phyloP scores from a whole-genome alignment of 805 yeast species.

The Nakazawaea wickerhamii region DNA sequence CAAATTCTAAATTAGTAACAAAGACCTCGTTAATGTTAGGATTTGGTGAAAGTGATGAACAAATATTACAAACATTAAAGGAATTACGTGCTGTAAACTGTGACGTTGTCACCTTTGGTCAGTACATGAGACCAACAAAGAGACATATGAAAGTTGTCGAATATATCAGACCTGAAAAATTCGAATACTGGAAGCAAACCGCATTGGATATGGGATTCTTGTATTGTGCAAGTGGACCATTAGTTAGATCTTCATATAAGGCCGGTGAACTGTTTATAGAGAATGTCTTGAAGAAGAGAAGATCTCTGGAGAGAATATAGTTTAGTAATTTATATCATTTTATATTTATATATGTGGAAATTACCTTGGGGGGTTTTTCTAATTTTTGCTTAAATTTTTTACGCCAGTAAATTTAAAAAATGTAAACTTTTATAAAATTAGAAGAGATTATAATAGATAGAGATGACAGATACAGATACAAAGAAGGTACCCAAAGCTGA shows the following conservation, averaged over 20 bases:
- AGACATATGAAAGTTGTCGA: slow-evolving; percentile 98
- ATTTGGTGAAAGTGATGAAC: slow-evolving; percentile 93
- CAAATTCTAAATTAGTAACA: slow-evolving; percentile 72
- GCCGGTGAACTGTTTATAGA: slow-evolving; percentile 98
- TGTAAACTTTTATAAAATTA: too few species aligned
- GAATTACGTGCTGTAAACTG: slow-evolving; percentile 74
- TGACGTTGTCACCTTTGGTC: slow-evolving; percentile 97
- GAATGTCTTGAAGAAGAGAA: slow-evolving; percentile 78
- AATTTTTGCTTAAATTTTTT: background rate
- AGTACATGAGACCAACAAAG: slow-evolving; percentile 98
- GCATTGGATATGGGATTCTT: slow-evolving; percentile 89
- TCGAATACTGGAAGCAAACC: slow-evolving; percentile 84
- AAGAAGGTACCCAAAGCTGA: slow-evolving; percentile 5
- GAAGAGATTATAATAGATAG: too few species aligned
- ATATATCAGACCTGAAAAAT: slow-evolving; percentile 89
- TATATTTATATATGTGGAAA: too few species aligned
- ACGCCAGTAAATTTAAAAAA: too few species aligned
- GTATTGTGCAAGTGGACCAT: slow-evolving; percentile 96
- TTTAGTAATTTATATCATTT: background rate
- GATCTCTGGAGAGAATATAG: slow-evolving; percentile 15
- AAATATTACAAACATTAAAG: slow-evolving; percentile 64
- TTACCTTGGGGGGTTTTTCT: background rate
- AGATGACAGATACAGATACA: background rate
- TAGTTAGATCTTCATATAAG: slow-evolving; percentile 93
- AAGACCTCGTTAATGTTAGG: slow-evolving; percentile 97